phyloP scores from a whole-genome alignment of 1,139 yeast species.

The Groenewaldozyma auringiensis region DNA sequence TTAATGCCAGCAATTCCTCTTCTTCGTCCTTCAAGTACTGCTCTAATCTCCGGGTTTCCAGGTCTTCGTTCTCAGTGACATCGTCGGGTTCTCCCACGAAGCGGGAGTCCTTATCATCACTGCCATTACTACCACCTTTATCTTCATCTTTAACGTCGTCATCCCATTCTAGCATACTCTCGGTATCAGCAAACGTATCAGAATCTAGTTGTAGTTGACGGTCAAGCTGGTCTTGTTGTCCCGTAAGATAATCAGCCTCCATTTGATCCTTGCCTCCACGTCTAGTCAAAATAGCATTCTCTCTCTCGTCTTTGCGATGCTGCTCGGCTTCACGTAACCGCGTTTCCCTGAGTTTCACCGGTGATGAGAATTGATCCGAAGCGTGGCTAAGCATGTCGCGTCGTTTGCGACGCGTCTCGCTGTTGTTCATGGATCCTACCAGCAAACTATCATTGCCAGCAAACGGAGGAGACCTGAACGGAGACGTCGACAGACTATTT shows the following conservation, averaged over 20 bases:
- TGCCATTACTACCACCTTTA: no score
- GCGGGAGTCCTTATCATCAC: not conserved
- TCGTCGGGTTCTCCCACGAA: not conserved
- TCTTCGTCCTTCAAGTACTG: not conserved
- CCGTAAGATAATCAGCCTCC: not conserved
- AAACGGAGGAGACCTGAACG: no score
- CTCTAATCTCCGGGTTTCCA: not conserved
- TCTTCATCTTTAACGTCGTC: no score
- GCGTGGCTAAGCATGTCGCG: not conserved
- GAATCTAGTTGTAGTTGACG: not conserved
- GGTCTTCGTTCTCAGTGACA: not conserved
- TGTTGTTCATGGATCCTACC: no score
- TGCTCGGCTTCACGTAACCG: not conserved
- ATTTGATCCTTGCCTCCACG: conserved; percentile 1
- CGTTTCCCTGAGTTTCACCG: not conserved
- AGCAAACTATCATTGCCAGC: no score
- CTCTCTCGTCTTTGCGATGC: not conserved
- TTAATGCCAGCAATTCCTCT: not conserved
- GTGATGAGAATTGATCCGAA: conserved; percentile 2
- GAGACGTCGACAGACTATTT: no score
- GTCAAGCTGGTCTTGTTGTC: not conserved
- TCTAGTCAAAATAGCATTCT: not conserved
- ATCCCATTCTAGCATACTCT: no score
- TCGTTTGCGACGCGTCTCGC: not conserved
- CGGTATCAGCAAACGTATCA: no score